Percentiles rank a stretch among this genome's conserved stretches.
Conservation (phyloP, 1,284 basidiomycete species). For the Farysia itapuensis region DNA sequence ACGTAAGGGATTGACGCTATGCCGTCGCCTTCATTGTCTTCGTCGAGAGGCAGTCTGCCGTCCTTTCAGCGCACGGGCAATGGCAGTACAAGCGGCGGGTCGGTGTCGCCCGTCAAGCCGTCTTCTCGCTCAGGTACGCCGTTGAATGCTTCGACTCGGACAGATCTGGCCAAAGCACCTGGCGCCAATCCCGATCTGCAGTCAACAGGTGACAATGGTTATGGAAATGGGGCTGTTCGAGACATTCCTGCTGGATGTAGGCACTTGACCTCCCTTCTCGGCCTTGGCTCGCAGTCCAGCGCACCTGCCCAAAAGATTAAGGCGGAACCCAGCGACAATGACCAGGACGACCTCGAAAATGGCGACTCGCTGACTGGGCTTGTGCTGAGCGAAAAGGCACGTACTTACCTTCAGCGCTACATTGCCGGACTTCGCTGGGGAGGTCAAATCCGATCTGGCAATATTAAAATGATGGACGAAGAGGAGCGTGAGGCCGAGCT, state of each 20-base stretch:
- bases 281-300: slow-evolving; percentile 2
- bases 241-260: slow-evolving; percentile 27
- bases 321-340: slow-evolving; percentile 23
- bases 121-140: no score
- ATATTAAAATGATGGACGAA: slow-evolving; percentile 36
- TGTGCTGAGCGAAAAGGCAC: slow-evolving; percentile 5
- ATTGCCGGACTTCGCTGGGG: slow-evolving; percentile 49
- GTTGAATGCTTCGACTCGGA: no score
- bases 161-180: no score
- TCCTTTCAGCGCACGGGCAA: no score
- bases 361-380: background rate
- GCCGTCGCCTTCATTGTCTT: no score
- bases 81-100: no score
- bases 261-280: slow-evolving; percentile 17
- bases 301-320: slow-evolving; percentile 17
- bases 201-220: no score
- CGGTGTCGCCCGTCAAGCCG: no score
- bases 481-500: slow-evolving; percentile 25
- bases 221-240: slow-evolving; percentile 3
- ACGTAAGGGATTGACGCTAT: no score
- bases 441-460: slow-evolving; percentile 33
- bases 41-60: no score
- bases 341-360: slow-evolving; percentile 2
- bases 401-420: slow-evolving; percentile 40
- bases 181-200: no score